These are phyloP conservation scores for Malus sylvestris DNA, from an alignment of 306 rosid species.

Conservation along the genomic window DNA sequence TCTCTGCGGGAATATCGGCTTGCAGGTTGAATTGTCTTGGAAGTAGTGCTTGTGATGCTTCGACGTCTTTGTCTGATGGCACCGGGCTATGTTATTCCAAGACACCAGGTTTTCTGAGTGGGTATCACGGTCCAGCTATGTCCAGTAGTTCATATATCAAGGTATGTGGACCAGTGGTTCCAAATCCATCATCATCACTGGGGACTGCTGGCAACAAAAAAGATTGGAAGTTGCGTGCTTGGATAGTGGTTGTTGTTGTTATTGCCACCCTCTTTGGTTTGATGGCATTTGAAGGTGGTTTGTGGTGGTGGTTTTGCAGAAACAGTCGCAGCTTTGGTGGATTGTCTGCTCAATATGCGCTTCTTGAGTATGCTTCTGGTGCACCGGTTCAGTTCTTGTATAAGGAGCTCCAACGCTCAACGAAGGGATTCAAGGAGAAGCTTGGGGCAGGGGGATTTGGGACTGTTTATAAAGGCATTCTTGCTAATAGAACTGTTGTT, in stretches of 20 bases:
- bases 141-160: conserved; percentile 56
- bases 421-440: conserved; percentile 82
- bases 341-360: conserved; percentile 68
- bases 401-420: conserved; percentile 65
- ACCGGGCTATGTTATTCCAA: conserved; percentile 51
- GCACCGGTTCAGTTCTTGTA: conserved; percentile 78
- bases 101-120: conserved; percentile 33
- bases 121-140: conserved; percentile 45
- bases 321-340: conserved; percentile 41
- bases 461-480: conserved; percentile 66
- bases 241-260: conserved; percentile 43
- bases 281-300: conserved; percentile 53
- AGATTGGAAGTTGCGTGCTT: conserved; percentile 31
- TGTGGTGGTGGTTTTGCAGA: conserved; percentile 80
- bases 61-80: conserved; percentile 59
- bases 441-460: conserved; percentile 93
- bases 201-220: conserved; percentile 19
- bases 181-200: conserved; percentile 22
- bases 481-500: conserved; percentile 56
- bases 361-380: conserved; percentile 95
- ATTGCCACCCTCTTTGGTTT: conserved; percentile 45
- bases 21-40: conserved; percentile 56
- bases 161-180: conserved; percentile 45
- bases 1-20: conserved; percentile 40
- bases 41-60: conserved; percentile 45